phyloP scores from a whole-genome alignment of 2,329 filamentous ascomycete genomes.

The Cyphellophora europaea region DNA sequence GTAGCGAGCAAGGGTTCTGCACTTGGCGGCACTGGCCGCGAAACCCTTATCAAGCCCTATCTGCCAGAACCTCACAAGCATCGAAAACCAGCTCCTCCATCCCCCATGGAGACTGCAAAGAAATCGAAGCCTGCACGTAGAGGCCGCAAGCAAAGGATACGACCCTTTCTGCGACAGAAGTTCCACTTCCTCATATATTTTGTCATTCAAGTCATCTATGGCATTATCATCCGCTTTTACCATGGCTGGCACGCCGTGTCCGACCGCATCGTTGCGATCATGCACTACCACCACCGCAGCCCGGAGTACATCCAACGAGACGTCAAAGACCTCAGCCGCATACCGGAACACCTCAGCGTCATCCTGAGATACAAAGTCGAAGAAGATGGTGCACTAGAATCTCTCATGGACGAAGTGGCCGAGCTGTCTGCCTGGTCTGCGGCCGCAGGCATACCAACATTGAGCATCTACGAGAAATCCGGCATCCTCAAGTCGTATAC shows the following conservation, averaged over 20 bases:
- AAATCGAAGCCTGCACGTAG: not conserved
- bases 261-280: conserved; percentile 68
- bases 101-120: not conserved
- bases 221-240: conserved; percentile 73
- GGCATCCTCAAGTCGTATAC: conserved; percentile 85
- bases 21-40: conserved; percentile 38
- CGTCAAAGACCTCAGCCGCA: conserved; percentile 60
- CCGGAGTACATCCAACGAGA: conserved; percentile 87
- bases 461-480: conserved; percentile 84
- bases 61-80: conserved; percentile 34
- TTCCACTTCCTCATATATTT: conserved; percentile 35
- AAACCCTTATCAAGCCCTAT: conserved; percentile 42
- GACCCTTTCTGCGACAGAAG: conserved; percentile 34
- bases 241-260: conserved; percentile 69
- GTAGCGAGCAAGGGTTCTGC: conserved; percentile 28
- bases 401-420: conserved; percentile 78
- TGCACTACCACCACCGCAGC: conserved; percentile 92
- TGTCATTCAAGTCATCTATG: conserved; percentile 65
- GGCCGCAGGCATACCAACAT: conserved; percentile 73
- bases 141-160: conserved; percentile 26
- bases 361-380: conserved; percentile 68
- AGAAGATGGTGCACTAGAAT: conserved; percentile 65
- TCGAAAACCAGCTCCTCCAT: conserved; percentile 16
- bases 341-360: conserved; percentile 81
- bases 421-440: conserved; percentile 92